Evolutionary conservation across 169 alveolate genomes (phyloP).

Genomic region (Plasmodium cynomolgi): DNA sequence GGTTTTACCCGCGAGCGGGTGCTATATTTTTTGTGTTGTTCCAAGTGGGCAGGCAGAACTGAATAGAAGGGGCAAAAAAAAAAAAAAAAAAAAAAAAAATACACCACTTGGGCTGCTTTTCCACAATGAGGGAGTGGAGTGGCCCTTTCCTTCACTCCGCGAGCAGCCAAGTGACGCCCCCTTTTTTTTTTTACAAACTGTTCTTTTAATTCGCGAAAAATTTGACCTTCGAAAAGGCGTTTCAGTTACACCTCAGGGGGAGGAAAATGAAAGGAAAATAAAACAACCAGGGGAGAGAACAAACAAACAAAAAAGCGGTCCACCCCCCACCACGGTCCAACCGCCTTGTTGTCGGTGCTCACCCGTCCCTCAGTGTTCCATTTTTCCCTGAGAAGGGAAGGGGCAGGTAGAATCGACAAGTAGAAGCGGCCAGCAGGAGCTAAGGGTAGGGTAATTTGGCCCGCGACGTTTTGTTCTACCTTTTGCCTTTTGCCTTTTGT

Average conservation of each 20-base stretch:
- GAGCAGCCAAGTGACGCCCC: not conserved
- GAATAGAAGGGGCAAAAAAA: not conserved
- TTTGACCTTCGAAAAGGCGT: not conserved
- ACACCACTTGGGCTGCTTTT: not conserved
- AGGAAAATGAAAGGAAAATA: not conserved
- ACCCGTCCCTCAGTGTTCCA: not conserved
- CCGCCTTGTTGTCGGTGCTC: not conserved
- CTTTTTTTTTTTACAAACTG: not conserved
- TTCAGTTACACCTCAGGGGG: not conserved
- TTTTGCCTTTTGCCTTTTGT: not conserved
- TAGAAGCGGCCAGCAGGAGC: not conserved
- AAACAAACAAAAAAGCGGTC: not conserved
- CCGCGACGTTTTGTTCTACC: not conserved
- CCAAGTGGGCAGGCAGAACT: not conserved
- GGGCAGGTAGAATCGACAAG: not conserved
- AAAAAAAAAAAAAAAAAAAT: not conserved
- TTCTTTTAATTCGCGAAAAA: not conserved
- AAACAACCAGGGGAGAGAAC: not conserved
- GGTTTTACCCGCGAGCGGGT: not conserved
- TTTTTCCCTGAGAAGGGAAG: not conserved
- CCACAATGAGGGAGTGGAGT: not conserved
- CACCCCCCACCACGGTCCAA: not conserved
- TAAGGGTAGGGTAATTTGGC: not conserved
- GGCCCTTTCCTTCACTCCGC: not conserved
- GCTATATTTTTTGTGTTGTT: not conserved